Evolutionary conservation across 208 protist genomes (phyloP).

Genomic region (Leishmania major): DNA sequence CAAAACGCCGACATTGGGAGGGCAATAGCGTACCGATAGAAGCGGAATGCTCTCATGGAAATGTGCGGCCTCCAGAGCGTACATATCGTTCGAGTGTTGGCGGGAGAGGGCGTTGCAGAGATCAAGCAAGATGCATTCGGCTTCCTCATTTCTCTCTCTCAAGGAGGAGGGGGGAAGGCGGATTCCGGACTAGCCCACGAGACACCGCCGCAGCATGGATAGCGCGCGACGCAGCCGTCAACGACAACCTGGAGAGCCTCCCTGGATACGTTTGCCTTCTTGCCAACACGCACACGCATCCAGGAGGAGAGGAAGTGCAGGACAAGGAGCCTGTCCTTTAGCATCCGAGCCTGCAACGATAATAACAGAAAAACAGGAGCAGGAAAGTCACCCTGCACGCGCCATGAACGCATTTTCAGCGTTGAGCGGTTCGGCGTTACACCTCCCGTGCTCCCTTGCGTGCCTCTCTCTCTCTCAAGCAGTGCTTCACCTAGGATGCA

Average conservation of each 20-base stretch:
- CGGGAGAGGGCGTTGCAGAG: not conserved
- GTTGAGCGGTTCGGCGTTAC: not conserved
- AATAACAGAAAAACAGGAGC: not conserved
- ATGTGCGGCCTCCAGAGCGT: no score
- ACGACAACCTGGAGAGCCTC: not conserved
- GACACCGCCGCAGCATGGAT: not conserved
- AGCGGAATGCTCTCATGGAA: not conserved
- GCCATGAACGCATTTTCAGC: not conserved
- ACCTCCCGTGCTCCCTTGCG: not conserved
- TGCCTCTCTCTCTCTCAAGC: not conserved
- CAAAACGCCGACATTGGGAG: not conserved
- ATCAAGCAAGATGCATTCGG: not conserved
- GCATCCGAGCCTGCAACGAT: no score
- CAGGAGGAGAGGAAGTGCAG: not conserved
- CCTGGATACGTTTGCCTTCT: not conserved
- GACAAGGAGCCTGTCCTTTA: no score
- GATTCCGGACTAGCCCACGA: no score
- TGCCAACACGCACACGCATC: not conserved
- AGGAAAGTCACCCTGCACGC: not conserved
- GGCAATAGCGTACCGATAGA: not conserved
- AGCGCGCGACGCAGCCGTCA: not conserved
- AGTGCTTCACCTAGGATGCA: constrained; percentile 1
- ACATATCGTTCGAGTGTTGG: not conserved
- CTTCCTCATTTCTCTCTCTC: no score
- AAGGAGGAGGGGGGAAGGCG: no score